These are phyloP conservation scores for Coemansia erecta DNA, from an alignment of 192 early-diverging fungal genomes.

Conservation along the genomic window DNA sequence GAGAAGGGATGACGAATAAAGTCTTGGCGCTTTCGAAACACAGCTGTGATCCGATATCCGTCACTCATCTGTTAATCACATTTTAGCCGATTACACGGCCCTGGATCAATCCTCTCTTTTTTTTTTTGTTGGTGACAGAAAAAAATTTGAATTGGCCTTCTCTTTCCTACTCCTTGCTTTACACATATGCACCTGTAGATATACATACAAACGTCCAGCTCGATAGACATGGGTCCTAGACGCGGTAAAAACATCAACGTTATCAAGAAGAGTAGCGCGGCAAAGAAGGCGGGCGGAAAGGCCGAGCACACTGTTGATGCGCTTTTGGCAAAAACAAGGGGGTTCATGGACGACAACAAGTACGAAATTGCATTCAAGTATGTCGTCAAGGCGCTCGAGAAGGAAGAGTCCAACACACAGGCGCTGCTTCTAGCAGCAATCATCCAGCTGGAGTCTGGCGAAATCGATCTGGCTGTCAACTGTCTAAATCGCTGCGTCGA, in stretches of 20 bases:
- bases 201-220: neutral
- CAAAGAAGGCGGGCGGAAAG: constrained; percentile 1
- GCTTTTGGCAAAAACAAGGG: constrained; percentile 61
- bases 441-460: constrained; percentile 72
- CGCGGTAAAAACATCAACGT: constrained; percentile 9
- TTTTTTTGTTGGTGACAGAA: neutral
- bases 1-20: no score
- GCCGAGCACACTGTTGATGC: constrained; percentile 58
- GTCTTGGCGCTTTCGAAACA: no score
- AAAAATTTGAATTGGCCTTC: neutral
- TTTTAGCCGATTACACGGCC: no score
- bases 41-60: no score
- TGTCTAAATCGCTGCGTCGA: constrained; percentile 57
- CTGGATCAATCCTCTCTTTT: no score
- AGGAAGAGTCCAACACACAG: constrained; percentile 58
- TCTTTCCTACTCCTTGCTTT: neutral
- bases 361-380: constrained; percentile 71
- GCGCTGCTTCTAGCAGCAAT: constrained; percentile 70
- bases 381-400: constrained; percentile 63
- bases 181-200: neutral
- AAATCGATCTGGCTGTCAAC: constrained; percentile 63
- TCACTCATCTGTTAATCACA: no score
- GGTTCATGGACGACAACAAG: constrained; percentile 73
- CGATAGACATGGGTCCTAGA: constrained; percentile 3
- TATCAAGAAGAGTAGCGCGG: neutral